Base-by-base conservation (phyloP, 805 yeast species). In the Ogataea ramenticola region DNA sequence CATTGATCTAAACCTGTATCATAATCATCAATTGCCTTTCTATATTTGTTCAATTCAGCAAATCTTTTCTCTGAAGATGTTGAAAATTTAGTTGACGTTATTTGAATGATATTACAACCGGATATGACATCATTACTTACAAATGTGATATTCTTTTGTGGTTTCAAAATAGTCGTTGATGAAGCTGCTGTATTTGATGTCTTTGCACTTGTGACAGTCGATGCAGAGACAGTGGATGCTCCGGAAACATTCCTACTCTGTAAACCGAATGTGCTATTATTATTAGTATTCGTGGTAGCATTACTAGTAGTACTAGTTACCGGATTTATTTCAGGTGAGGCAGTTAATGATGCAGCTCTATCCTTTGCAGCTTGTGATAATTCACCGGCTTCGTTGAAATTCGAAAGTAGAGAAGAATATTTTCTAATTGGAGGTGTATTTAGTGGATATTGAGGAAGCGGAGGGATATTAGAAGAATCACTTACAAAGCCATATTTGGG, bases 1-100 rank as follows among this genome's bases (percentile, higher is more conserved):
- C 86, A 82, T 1, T 68, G 64, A 21, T 70, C 70, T n/a, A 82
- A 59, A 1, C 86, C 86, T 0, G 81, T 69, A 41, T 80, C 80
- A 48, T 67, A 70, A 7, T 62, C 65, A 1, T 58, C 45, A 43
- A 72, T 77, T 45, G 65, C 70, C 20, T 46, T 57, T 48, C 72
- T 64, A 17, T 71, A 79, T 14, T 63, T 71, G 47, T 62, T 64
- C 48, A 69, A 68, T 36, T 64, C 68, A 44, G 47, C 57, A 30
- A 67, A 68, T 47, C 74, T 71, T 54, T 62, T 71, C 33, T 56
- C 60, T 2, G 55, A 42, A 2, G 51, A 40, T 11, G 49, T 74
- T 63, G 21, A 32, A 46, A 68, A 72, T 4, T 69, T 66, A 26
- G 60, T 52, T 21, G 62, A 52, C 60, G 64, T 63, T 36, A 68